These are phyloP conservation scores for Kalanchoe fedtschenkoi DNA, from an alignment of 164 flowering plant genomes.

Conservation along the genomic window DNA sequence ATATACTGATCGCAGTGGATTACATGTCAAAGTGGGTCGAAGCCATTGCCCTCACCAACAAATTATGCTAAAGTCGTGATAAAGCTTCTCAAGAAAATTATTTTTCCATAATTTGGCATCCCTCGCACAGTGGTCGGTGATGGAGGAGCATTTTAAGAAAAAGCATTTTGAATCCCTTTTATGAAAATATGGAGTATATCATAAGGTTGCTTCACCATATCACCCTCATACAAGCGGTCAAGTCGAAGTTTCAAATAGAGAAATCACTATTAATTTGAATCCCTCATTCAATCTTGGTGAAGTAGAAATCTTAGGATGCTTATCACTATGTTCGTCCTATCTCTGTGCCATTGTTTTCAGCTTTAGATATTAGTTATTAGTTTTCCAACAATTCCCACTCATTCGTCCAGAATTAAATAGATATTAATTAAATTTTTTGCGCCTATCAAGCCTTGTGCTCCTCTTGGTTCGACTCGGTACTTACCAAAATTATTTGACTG, in stretches of 20 bases:
- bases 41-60: neutral
- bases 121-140: conserved; percentile 6
- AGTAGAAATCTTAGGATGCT: too few species aligned
- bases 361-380: too few species aligned
- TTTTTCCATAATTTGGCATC: neutral
- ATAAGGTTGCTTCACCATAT: neutral
- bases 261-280: neutral
- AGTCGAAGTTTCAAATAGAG: neutral
- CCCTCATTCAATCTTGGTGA: too few species aligned
- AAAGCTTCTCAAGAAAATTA: conserved; percentile 1
- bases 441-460: too few species aligned
- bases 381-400: too few species aligned
- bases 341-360: too few species aligned
- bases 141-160: neutral
- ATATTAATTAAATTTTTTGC: too few species aligned
- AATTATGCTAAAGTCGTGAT: neutral
- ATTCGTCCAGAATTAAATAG: too few species aligned
- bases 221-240: neutral
- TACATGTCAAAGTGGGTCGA: conserved; percentile 9
- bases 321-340: too few species aligned
- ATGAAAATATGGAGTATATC: neutral
- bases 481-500: too few species aligned
- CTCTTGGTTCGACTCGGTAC: too few species aligned
- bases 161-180: neutral
- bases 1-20: neutral